These are phyloP conservation scores for Mycosarcoma maydis DNA, from an alignment of 1,284 basidiomycete genomes.

Conservation along the genomic window DNA sequence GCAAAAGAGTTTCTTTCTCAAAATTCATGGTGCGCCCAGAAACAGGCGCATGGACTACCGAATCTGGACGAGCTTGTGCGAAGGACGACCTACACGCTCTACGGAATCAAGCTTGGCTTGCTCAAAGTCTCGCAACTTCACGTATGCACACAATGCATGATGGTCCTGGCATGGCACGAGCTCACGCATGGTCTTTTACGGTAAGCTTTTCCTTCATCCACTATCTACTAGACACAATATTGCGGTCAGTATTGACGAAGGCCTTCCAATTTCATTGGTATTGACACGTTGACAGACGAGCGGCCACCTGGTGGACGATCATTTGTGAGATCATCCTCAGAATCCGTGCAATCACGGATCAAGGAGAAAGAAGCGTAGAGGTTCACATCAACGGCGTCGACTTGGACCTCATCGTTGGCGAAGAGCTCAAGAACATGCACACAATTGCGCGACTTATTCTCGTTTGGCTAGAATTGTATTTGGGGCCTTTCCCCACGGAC, in stretches of 20 bases:
- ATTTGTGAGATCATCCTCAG: conserved; percentile 5
- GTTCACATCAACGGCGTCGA: conserved; percentile 29
- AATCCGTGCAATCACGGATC: conserved; percentile 1
- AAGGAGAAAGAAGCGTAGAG: background rate
- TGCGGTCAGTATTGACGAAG: too few relatives aligned
- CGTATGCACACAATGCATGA: conserved; percentile 11
- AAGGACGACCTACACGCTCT: background rate
- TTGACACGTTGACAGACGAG: conserved; percentile 7
- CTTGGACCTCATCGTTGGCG: conserved; percentile 4
- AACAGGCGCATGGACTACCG: background rate
- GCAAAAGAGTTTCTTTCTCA: conserved; percentile 2
- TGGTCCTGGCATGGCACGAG: conserved; percentile 46
- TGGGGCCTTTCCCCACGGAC: background rate
- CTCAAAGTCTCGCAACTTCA: conserved; percentile 10
- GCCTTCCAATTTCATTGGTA: background rate
- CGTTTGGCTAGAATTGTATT: conserved; percentile 22
- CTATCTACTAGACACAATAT: too few relatives aligned
- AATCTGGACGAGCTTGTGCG: background rate
- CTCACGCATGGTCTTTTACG: conserved; percentile 13
- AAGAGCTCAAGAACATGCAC: conserved; percentile 27
- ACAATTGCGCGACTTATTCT: conserved; percentile 16
- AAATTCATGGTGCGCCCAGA: background rate
- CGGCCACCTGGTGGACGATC: conserved; percentile 26
- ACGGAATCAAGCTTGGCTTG: conserved; percentile 1
- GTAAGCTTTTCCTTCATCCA: conserved; percentile 9